phyloP scores from a whole-genome alignment of 768 basidiomycete genomes.

The Chlorophyllum brunneum region DNA sequence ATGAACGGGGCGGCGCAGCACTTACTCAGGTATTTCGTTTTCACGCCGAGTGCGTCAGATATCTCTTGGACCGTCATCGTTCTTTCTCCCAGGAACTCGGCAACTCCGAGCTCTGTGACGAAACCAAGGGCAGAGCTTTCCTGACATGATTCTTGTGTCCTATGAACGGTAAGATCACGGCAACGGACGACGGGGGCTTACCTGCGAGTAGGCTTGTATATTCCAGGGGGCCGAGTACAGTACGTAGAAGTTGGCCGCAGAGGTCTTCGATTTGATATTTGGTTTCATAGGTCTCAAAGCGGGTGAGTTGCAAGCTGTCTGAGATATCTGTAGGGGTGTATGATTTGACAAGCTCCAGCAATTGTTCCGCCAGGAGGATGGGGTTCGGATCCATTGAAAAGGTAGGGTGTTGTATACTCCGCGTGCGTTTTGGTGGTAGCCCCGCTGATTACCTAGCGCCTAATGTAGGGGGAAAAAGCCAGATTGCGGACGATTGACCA shows the following conservation, averaged over 20 bases:
- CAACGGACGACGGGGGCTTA: neutral
- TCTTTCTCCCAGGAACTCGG: neutral
- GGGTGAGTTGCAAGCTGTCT: neutral
- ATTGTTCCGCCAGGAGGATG: neutral
- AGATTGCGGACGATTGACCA: too few species aligned
- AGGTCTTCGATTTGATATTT: constrained; percentile 5
- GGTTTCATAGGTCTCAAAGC: neutral
- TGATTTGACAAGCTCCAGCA: constrained; percentile 3
- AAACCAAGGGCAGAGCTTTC: constrained; percentile 4
- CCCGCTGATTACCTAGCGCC: too few species aligned
- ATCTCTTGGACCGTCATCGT: neutral
- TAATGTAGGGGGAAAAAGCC: too few species aligned
- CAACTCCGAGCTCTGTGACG: neutral
- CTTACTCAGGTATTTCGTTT: constrained; percentile 1
- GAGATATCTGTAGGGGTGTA: neutral
- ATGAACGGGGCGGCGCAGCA: neutral
- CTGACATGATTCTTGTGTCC: constrained; percentile 4
- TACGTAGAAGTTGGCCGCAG: neutral
- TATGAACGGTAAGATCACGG: neutral
- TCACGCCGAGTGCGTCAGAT: neutral
- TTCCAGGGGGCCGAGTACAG: neutral
- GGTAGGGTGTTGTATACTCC: too few species aligned
- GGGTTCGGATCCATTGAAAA: neutral
- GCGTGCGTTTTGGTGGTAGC: too few species aligned
- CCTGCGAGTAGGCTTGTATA: constrained; percentile 5